Conservation (phyloP, 208 protist genomes). For the Novymonas esmeraldas region DNA sequence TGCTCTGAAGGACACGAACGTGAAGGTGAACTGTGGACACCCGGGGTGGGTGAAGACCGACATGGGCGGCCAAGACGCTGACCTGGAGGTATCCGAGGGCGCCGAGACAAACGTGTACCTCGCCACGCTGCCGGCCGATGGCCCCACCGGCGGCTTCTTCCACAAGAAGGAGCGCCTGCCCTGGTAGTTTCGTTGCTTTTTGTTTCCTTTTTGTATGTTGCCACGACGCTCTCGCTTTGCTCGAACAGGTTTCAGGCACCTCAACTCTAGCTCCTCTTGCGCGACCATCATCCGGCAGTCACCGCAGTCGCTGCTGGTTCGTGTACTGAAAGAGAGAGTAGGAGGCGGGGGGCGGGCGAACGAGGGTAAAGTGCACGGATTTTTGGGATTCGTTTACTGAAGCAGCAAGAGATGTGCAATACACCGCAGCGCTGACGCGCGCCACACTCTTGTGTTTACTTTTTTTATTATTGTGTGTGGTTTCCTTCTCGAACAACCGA, state of each 20-base stretch:
- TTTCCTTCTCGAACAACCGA: background rate
- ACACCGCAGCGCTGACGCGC: background rate
- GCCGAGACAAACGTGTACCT: constrained; percentile 78
- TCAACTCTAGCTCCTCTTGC: too few relatives aligned
- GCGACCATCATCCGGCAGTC: too few relatives aligned
- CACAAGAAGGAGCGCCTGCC: constrained; percentile 67
- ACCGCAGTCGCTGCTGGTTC: too few relatives aligned
- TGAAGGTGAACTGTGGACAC: constrained; percentile 73
- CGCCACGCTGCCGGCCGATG: constrained; percentile 69
- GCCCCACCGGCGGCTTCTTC: constrained; percentile 78
- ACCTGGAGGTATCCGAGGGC: constrained; percentile 56
- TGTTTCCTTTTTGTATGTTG: too few relatives aligned
- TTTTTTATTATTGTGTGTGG: background rate
- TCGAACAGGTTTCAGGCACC: too few relatives aligned
- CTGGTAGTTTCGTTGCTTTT: too few relatives aligned
- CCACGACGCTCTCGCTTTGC: too few relatives aligned
- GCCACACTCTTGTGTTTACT: background rate
- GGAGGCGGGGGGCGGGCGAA: too few relatives aligned
- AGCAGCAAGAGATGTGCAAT: too few relatives aligned
- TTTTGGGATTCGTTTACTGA: too few relatives aligned
- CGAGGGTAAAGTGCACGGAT: too few relatives aligned
- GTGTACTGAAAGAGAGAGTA: too few relatives aligned
- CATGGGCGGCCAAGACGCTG: constrained; percentile 58
- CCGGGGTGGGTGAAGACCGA: constrained; percentile 79
- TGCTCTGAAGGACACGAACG: constrained; percentile 49